Evolutionary conservation across 345 rosid species (phyloP).

Genomic region (Cardamine resedifolia): DNA sequence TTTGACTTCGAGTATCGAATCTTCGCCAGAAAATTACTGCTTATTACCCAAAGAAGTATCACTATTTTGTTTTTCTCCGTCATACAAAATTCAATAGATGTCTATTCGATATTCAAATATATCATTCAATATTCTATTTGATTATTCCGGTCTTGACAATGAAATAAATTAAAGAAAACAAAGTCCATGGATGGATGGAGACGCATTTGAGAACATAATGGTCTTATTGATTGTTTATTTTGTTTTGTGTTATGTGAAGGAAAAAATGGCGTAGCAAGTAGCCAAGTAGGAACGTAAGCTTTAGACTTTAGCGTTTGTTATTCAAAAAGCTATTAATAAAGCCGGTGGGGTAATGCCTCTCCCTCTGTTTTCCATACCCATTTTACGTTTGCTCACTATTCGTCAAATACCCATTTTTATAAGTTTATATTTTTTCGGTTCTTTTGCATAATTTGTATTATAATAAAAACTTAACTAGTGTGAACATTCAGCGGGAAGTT

Average conservation of each 20-base stretch:
- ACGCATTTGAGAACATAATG: not conserved
- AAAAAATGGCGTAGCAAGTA: conserved; percentile 27
- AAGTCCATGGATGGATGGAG: not conserved
- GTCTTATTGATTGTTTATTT: not conserved
- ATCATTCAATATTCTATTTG: not conserved
- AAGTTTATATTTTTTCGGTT: not conserved
- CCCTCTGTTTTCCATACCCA: conserved; percentile 29
- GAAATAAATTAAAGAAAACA: not conserved
- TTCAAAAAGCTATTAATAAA: conserved; percentile 18
- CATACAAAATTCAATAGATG: not conserved
- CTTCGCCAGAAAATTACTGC: not conserved
- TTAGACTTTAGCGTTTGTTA: conserved; percentile 19
- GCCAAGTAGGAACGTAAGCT: conserved; percentile 27
- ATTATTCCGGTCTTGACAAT: not conserved
- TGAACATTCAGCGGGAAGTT: conserved; percentile 20
- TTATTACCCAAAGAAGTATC: not conserved
- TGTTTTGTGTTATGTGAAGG: not conserved
- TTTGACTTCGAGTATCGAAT: not conserved
- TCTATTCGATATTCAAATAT: not conserved
- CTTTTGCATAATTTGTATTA: not conserved
- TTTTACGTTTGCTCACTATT: conserved; percentile 23
- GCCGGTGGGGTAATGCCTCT: conserved; percentile 29
- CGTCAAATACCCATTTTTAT: conserved; percentile 16
- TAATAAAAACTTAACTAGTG: not conserved
- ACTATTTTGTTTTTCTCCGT: not conserved